These are phyloP conservation scores for Orbilia ellipsospora DNA, from an alignment of 2,329 filamentous ascomycete species.

Conservation along the genomic window DNA sequence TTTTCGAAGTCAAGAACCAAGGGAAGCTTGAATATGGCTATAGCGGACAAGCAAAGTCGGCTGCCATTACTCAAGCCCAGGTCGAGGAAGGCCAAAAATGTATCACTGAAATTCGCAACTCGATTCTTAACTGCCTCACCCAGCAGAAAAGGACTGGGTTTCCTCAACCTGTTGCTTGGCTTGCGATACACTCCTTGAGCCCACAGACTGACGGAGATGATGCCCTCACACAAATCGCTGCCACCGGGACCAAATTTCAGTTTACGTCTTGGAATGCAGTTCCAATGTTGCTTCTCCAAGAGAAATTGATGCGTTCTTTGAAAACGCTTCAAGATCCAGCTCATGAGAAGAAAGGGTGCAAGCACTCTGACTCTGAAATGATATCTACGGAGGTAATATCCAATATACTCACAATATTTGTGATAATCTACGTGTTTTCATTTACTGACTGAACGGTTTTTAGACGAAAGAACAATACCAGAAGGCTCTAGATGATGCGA, in stretches of 20 bases:
- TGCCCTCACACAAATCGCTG: constrained; percentile 14
- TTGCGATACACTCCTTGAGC: constrained; percentile 30
- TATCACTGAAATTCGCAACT: constrained; percentile 12
- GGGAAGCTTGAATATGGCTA: constrained; percentile 27
- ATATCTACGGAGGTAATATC: constrained; percentile 15
- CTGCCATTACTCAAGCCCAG: neutral
- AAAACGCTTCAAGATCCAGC: constrained; percentile 1
- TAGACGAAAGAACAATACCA: constrained; percentile 14
- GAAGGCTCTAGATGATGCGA: constrained; percentile 4
- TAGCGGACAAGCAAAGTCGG: neutral
- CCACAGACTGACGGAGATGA: constrained; percentile 32
- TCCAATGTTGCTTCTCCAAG: constrained; percentile 22
- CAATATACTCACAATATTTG: neutral
- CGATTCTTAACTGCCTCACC: constrained; percentile 3
- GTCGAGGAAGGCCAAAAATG: constrained; percentile 2
- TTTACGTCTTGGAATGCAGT: constrained; percentile 23
- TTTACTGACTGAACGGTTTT: neutral
- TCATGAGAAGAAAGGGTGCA: no score
- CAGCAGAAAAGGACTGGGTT: constrained; percentile 4
- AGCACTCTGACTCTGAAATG: no score
- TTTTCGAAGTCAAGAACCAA: constrained; percentile 30
- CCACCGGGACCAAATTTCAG: constrained; percentile 18
- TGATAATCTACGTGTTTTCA: neutral
- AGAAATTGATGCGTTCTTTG: constrained; percentile 4
- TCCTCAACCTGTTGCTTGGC: constrained; percentile 15